Percentiles rank a stretch among this genome's conserved stretches.
These are phyloP conservation scores for Isabelozyma pseudorhagii DNA, from an alignment of 805 yeast species.

Conservation along the genomic window DNA sequence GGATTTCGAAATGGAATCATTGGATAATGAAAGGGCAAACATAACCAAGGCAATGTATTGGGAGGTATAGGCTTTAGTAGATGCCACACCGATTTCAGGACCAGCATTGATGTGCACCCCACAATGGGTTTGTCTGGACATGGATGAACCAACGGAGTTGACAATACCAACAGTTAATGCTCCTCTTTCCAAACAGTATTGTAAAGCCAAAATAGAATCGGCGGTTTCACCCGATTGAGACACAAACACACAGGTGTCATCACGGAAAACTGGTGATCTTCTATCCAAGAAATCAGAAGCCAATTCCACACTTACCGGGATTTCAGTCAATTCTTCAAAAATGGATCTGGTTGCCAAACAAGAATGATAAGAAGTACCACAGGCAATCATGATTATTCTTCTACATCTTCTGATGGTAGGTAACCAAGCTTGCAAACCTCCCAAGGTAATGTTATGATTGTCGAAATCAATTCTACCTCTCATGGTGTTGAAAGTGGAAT, in stretches of 20 bases:
- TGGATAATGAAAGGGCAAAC: slow-evolving; percentile 94
- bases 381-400: slow-evolving; percentile 96
- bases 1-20: slow-evolving; percentile 76
- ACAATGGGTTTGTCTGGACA: slow-evolving; percentile 96
- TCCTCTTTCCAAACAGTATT: slow-evolving; percentile 94
- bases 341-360: slow-evolving; percentile 96
- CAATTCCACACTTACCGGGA: slow-evolving; percentile 88
- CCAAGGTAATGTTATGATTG: slow-evolving; percentile 70
- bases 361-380: slow-evolving; percentile 99
- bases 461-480: slow-evolving; percentile 97
- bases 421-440: slow-evolving; percentile 84
- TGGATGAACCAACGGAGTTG: slow-evolving; percentile 94
- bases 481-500: slow-evolving; percentile 97
- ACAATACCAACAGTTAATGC: slow-evolving; percentile 97
- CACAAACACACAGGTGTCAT: slow-evolving; percentile 95
- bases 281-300: slow-evolving; percentile 96
- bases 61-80: slow-evolving; percentile 98
- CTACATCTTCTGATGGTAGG: slow-evolving; percentile 91
- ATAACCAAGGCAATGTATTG: slow-evolving; percentile 95
- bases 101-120: slow-evolving; percentile 99
- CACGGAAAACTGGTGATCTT: slow-evolving; percentile 95
- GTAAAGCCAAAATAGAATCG: slow-evolving; percentile 91
- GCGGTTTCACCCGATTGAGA: slow-evolving; percentile 99
- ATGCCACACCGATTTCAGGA: slow-evolving; percentile 99
- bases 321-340: slow-evolving; percentile 94